Percentiles rank a stretch among this genome's conserved stretches.
phyloP scores from a whole-genome alignment of 2,329 filamentous ascomycete species.

The Colletotrichum costaricense region DNA sequence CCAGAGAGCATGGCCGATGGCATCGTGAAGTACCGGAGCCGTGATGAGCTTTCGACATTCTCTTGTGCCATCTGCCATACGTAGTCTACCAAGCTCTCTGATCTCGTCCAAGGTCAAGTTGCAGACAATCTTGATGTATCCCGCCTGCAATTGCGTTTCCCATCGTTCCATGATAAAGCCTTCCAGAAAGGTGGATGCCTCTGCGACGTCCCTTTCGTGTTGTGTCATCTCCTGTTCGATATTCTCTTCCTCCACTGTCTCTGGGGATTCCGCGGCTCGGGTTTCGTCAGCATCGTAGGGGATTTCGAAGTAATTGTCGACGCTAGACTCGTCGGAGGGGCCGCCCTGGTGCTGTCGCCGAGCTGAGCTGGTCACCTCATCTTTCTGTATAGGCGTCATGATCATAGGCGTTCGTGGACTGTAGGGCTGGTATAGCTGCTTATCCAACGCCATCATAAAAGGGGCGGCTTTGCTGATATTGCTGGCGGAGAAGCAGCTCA shows the following conservation, averaged over 20 bases:
- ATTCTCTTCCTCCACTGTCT: too few species aligned
- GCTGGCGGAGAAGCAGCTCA: neutral
- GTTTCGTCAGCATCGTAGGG: neutral
- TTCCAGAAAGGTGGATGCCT: neutral
- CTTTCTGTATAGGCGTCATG: neutral
- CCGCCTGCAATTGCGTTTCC: neutral
- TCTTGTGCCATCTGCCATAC: neutral
- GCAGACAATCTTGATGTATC: slow-evolving; percentile 29
- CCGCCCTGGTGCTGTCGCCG: neutral
- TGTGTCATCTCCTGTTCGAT: neutral
- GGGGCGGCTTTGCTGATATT: slow-evolving; percentile 4
- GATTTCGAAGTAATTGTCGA: neutral
- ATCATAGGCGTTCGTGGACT: neutral
- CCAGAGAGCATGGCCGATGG: slow-evolving; percentile 13
- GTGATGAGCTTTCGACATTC: slow-evolving; percentile 24
- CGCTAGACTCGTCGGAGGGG: neutral
- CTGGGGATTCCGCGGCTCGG: too few species aligned
- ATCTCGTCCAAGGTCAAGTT: slow-evolving; percentile 20
- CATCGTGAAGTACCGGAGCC: slow-evolving; percentile 31
- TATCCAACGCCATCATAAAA: neutral
- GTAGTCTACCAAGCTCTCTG: neutral
- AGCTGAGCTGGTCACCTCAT: neutral
- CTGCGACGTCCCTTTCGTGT: neutral
- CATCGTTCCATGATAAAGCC: slow-evolving; percentile 4
- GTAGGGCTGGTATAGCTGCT: slow-evolving; percentile 8